These are phyloP conservation scores for Daldinia caldariorum DNA, from an alignment of 495 filamentous ascomycete species.

Conservation along the genomic window DNA sequence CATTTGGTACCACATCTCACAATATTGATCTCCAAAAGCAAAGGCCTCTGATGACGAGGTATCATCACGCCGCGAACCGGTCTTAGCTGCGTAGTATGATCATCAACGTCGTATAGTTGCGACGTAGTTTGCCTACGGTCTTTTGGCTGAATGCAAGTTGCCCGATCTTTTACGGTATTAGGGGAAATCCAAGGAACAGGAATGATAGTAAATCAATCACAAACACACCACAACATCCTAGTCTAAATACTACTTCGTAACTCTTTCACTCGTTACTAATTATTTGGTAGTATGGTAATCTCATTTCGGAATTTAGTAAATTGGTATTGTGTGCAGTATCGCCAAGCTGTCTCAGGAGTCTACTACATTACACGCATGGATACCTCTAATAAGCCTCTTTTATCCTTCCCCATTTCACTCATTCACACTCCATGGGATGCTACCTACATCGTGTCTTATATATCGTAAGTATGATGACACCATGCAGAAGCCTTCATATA, in stretches of 20 bases:
- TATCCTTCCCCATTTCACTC: not conserved
- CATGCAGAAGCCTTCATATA: conserved; percentile 26
- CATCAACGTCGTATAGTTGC: conserved; percentile 20
- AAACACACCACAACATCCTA: conserved; percentile 5
- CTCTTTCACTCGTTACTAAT: not conserved
- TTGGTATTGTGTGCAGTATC: conserved; percentile 7
- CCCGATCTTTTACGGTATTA: conserved; percentile 37
- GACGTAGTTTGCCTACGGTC: conserved; percentile 16
- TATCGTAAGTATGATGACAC: conserved; percentile 27
- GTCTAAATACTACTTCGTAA: conserved; percentile 6
- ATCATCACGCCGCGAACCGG: conserved; percentile 7
- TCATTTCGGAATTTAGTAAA: not conserved
- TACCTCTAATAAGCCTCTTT: not conserved
- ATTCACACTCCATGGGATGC: not conserved
- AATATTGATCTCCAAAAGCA: conserved; percentile 22
- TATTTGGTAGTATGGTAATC: conserved; percentile 2
- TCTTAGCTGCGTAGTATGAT: conserved; percentile 12
- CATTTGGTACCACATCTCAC: conserved; percentile 23
- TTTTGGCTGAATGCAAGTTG: conserved; percentile 36
- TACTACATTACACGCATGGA: not conserved
- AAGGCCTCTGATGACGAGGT: not conserved
- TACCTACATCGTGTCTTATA: conserved; percentile 22
- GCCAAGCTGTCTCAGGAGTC: conserved; percentile 23
- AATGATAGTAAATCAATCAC: conserved; percentile 18
- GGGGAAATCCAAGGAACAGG: conserved; percentile 18